A percentile compares a stretch with the other conserved stretches of the same genome.
These are phyloP conservation scores for Colletotrichum sp. DNA, from an alignment of 2,329 filamentous ascomycete species.

Conservation along the genomic window DNA sequence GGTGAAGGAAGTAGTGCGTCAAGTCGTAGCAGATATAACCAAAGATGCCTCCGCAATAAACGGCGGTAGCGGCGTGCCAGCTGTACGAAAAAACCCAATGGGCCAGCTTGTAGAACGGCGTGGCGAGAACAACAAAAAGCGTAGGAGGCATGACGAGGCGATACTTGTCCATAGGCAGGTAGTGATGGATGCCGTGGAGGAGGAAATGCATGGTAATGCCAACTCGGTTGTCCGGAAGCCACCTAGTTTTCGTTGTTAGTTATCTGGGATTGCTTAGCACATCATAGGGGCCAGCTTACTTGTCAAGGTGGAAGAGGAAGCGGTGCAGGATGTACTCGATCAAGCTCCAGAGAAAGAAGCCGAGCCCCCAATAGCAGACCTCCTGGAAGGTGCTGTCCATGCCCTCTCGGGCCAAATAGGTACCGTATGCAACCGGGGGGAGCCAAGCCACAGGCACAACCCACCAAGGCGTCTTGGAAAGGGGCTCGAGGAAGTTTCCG, in stretches of 20 bases:
- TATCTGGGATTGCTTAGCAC: neutral
- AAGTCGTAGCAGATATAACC: slow-evolving; percentile 96
- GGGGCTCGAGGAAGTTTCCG: slow-evolving; percentile 97
- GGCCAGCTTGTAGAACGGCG: slow-evolving; percentile 91
- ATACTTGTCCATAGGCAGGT: slow-evolving; percentile 98
- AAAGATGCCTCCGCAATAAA: slow-evolving; percentile 90
- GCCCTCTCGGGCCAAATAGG: slow-evolving; percentile 66
- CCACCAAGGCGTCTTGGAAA: slow-evolving; percentile 96
- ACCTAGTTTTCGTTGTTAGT: slow-evolving; percentile 55
- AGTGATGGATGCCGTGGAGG: slow-evolving; percentile 96
- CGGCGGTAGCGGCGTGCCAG: slow-evolving; percentile 80
- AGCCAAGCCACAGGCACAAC: slow-evolving; percentile 84
- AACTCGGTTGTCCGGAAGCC: slow-evolving; percentile 89
- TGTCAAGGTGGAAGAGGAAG: slow-evolving; percentile 91
- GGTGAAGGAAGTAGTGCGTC: slow-evolving; percentile 98
- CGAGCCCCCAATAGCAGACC: slow-evolving; percentile 69
- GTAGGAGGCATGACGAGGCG: slow-evolving; percentile 96
- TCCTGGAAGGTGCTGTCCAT: slow-evolving; percentile 54
- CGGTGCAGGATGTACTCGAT: slow-evolving; percentile 89
- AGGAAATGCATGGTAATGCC: slow-evolving; percentile 88
- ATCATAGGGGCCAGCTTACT: slow-evolving; percentile 58
- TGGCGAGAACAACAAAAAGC: slow-evolving; percentile 81
- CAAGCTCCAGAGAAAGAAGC: slow-evolving; percentile 83
- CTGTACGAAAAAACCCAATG: slow-evolving; percentile 82
- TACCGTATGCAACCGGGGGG: slow-evolving; percentile 77